These are phyloP conservation scores for Durotheca rogersii DNA, from an alignment of 495 filamentous ascomycete species.

Conservation along the genomic window DNA sequence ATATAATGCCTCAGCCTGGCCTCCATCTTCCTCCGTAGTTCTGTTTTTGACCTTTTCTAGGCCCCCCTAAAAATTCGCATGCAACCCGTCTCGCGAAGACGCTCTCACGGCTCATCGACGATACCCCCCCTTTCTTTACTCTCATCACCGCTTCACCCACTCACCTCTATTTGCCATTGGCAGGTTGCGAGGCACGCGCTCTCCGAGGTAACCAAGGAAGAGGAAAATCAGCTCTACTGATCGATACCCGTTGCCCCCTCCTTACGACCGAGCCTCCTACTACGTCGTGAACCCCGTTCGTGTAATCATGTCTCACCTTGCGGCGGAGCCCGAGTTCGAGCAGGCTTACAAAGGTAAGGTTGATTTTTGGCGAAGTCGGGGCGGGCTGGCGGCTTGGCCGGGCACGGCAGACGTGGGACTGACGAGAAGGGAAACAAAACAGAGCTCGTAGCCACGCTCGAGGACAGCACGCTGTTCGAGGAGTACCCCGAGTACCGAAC, in stretches of 20 bases:
- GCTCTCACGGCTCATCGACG: slow-evolving; percentile 5
- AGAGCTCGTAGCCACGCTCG: slow-evolving; percentile 94
- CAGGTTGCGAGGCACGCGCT: slow-evolving; percentile 7
- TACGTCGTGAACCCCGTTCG: slow-evolving; percentile 1
- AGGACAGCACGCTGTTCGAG: slow-evolving; percentile 89
- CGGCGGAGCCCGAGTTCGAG: slow-evolving; percentile 94
- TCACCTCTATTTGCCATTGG: slow-evolving; percentile 2
- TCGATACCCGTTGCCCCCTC: slow-evolving; percentile 12
- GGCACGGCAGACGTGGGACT: slow-evolving; percentile 1
- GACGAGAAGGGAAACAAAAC: slow-evolving; percentile 17
- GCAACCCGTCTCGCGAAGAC: too few relatives aligned
- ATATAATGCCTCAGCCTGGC: slow-evolving; percentile 24
- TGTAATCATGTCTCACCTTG: slow-evolving; percentile 75
- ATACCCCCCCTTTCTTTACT: neutral
- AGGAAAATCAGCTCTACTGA: neutral
- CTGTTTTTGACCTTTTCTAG: neutral
- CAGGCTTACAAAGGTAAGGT: slow-evolving; percentile 97
- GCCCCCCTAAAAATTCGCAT: too few relatives aligned
- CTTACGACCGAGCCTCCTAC: slow-evolving; percentile 3
- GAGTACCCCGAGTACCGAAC: slow-evolving; percentile 91
- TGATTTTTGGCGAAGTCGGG: too few relatives aligned
- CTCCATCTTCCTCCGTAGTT: slow-evolving; percentile 6
- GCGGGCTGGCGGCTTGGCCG: neutral
- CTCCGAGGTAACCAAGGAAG: slow-evolving; percentile 14
- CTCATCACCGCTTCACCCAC: too few relatives aligned